A percentile compares a stretch with the other conserved stretches of the same genome.
These are phyloP conservation scores for Hypoxylon sp. DNA, from an alignment of 2,329 filamentous ascomycete genomes.

Conservation along the genomic window DNA sequence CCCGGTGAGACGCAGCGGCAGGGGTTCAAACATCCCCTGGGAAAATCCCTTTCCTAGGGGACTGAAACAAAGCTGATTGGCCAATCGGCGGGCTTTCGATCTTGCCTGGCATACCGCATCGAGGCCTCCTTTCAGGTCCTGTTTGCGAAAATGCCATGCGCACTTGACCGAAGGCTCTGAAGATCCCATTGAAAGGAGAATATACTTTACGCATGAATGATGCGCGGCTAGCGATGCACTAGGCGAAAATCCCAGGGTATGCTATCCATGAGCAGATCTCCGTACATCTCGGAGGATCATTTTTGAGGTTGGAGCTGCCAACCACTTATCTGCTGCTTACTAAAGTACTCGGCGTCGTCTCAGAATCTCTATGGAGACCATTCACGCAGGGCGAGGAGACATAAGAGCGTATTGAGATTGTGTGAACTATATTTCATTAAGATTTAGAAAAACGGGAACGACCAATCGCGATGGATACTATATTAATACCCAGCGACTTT, in stretches of 20 bases:
- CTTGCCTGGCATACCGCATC: neutral
- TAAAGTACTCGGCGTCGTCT: constrained; percentile 2
- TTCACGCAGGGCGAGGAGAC: neutral
- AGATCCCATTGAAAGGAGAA: neutral
- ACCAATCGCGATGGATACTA: constrained; percentile 19
- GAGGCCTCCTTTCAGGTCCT: constrained; percentile 11
- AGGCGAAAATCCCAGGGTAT: constrained; percentile 10
- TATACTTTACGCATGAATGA: constrained; percentile 18
- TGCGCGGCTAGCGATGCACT: constrained; percentile 20
- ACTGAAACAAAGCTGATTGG: constrained; percentile 32
- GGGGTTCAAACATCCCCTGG: constrained; percentile 42
- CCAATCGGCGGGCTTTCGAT: constrained; percentile 32
- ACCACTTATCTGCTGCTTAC: neutral
- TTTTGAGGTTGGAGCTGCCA: neutral
- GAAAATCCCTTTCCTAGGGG: constrained; percentile 31
- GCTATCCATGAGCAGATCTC: constrained; percentile 14
- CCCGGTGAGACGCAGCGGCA: constrained; percentile 21
- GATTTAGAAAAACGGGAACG: neutral
- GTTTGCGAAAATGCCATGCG: constrained; percentile 14
- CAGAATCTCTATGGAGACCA: neutral
- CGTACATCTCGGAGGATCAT: constrained; percentile 12
- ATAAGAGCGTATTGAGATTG: neutral
- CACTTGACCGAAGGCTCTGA: neutral
- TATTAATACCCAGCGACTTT: neutral
- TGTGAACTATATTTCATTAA: neutral